These are phyloP conservation scores for Theobroma cacao DNA, from an alignment of 345 rosid species.

Conservation along the genomic window DNA sequence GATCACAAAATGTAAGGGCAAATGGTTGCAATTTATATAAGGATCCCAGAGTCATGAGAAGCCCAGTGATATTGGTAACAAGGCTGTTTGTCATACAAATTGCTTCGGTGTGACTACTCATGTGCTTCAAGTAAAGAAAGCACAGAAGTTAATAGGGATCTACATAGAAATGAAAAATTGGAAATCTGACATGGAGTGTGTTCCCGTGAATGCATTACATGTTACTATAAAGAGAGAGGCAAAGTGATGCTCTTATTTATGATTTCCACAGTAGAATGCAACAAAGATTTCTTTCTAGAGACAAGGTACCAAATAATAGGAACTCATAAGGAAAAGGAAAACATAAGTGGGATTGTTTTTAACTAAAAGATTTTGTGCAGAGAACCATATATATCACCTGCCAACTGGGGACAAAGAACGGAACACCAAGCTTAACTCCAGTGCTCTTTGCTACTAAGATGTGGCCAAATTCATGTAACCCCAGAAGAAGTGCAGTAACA, in stretches of 20 bases:
- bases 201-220: background rate
- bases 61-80: background rate
- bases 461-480: conserved; percentile 82
- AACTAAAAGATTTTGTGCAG: background rate
- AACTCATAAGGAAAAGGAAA: background rate
- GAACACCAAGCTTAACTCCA: conserved; percentile 81
- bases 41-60: background rate
- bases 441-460: conserved; percentile 56
- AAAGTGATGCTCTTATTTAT: background rate
- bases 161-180: background rate
- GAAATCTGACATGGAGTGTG: background rate
- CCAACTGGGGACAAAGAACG: conserved; percentile 96
- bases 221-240: background rate
- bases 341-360: background rate
- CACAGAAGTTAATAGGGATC: background rate
- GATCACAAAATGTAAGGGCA: background rate
- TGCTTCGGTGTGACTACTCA: background rate
- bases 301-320: background rate
- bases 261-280: background rate
- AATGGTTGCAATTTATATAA: background rate
- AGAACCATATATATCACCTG: conserved; percentile 53
- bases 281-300: background rate
- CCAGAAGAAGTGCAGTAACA: conserved; percentile 72
- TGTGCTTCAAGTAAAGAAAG: background rate
- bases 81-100: background rate